Conservation (phyloP, 129 eudicot species). For the Chrysanthemum seticuspe region DNA sequence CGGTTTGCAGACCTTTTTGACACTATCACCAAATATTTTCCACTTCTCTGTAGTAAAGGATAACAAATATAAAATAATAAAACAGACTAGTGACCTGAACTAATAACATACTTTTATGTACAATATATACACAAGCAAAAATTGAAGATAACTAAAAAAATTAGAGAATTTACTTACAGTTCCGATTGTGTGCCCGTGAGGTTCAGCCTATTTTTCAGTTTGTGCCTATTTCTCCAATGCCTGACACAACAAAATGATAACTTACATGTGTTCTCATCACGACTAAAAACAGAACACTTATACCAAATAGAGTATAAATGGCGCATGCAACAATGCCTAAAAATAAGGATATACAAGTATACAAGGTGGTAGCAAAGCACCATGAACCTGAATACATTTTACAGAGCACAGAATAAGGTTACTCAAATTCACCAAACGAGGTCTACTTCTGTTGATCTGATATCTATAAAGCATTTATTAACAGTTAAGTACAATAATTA, state of each 20-base stretch:
- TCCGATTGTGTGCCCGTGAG: constrained; percentile 42
- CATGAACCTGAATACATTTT: constrained; percentile 43
- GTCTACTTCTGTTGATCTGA: background rate
- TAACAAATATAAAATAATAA: too few relatives aligned
- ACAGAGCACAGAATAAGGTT: constrained; percentile 16
- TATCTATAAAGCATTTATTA: background rate
- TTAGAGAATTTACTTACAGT: constrained; percentile 26
- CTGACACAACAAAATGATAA: constrained; percentile 20
- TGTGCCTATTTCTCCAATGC: constrained; percentile 49
- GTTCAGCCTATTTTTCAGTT: constrained; percentile 61
- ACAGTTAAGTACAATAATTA: too few relatives aligned
- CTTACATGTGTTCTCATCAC: too few relatives aligned
- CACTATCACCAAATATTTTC: constrained; percentile 36
- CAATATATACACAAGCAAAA: too few relatives aligned
- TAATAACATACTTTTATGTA: too few relatives aligned
- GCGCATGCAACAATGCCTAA: background rate
- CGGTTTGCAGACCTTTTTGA: constrained; percentile 57
- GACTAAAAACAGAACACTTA: background rate
- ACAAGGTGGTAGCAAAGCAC: constrained; percentile 75
- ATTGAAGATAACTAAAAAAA: too few relatives aligned
- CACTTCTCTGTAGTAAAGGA: background rate
- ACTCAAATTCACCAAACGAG: constrained; percentile 7
- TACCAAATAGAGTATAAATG: background rate
- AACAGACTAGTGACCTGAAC: too few relatives aligned
- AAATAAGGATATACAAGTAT: too few relatives aligned